Base-by-base conservation (phyloP, 2,329 filamentous ascomycete genomes). In the Xylaria polymorpha region DNA sequence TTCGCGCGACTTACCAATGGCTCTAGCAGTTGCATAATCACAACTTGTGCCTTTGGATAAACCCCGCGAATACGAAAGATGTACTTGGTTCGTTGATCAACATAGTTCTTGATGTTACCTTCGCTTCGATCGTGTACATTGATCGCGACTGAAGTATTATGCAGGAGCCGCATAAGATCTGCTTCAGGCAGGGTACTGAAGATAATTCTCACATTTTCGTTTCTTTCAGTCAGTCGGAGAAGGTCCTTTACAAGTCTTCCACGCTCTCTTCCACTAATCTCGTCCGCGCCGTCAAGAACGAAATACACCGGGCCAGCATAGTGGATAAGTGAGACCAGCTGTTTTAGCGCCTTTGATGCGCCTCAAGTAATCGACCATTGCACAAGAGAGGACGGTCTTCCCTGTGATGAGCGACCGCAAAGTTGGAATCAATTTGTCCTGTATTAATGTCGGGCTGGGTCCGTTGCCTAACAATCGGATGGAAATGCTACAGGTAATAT, bases 361-460 rank as follows among this genome's bases (percentile, higher is more conserved):
- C 9, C 39, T 14, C 6, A 62, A n/a, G 1, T 22, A 20, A 20
- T 46, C 20, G 18, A 63, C 15, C 20, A 63, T 63, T 14, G 60
- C 60, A 25, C 60, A 56, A 37, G 14, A 63, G 5, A 63, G 37
- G 25, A 63, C 50, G 1, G 60, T 44, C 25, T 63, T 55, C 1
- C 60, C 60, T 56, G 18, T n/a, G 67, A 66, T 65, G 57, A 73
- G 72, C 74, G 32, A 29, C 25, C 3, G 25, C 25, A 29, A 29
- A 4, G 4, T 29, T 29, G 4, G 25, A 29, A 29, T 29, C 25
- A 29, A 29, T 29, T 2, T 29, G 4, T 29, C 25, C 25, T 29
- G 2, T 29, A 29, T 29, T 29, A 29, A 29, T 29, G 25, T 29
- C 25, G 25, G 4, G 25, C 4, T 29, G 25, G 25, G 25, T 29